These are phyloP conservation scores for Botrytis deweyae DNA, from an alignment of 2,329 filamentous ascomycete genomes.

Conservation along the genomic window DNA sequence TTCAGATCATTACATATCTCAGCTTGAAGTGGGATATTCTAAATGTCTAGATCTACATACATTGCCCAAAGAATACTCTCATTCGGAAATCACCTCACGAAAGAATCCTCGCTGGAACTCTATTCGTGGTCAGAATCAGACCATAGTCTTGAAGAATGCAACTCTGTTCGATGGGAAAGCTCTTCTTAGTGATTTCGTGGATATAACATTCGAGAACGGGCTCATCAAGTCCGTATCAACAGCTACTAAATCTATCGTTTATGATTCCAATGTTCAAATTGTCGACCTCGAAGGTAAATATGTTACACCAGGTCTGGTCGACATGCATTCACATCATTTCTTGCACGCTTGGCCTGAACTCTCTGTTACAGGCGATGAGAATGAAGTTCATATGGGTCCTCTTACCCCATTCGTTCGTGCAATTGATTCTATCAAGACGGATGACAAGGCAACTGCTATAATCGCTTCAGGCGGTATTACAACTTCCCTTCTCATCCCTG, in stretches of 20 bases:
- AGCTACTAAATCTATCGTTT: slow-evolving; percentile 24
- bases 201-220: slow-evolving; percentile 44
- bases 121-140: slow-evolving; percentile 42
- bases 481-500: slow-evolving; percentile 47
- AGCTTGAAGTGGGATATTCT: slow-evolving; percentile 30
- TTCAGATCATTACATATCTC: slow-evolving; percentile 29
- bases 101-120: slow-evolving; percentile 45
- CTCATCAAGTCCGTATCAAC: slow-evolving; percentile 40
- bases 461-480: slow-evolving; percentile 48
- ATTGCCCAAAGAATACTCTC: slow-evolving; percentile 23
- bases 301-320: slow-evolving; percentile 47
- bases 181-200: slow-evolving; percentile 39
- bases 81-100: slow-evolving; percentile 29
- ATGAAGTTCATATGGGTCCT: slow-evolving; percentile 42
- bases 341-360: slow-evolving; percentile 40
- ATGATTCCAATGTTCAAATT: slow-evolving; percentile 30
- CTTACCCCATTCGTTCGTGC: slow-evolving; percentile 43
- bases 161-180: slow-evolving; percentile 47
- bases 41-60: slow-evolving; percentile 35
- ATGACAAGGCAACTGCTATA: slow-evolving; percentile 42
- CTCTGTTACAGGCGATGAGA: slow-evolving; percentile 40
- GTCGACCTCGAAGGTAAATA: slow-evolving; percentile 42
- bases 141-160: slow-evolving; percentile 43
- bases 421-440: slow-evolving; percentile 45
- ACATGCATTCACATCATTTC: slow-evolving; percentile 49